Evolutionary conservation across 2,329 filamentous ascomycete species (phyloP), one percentile per base, ranked within the genome.

Genomic region (Malbranchea cinnamomea): DNA sequence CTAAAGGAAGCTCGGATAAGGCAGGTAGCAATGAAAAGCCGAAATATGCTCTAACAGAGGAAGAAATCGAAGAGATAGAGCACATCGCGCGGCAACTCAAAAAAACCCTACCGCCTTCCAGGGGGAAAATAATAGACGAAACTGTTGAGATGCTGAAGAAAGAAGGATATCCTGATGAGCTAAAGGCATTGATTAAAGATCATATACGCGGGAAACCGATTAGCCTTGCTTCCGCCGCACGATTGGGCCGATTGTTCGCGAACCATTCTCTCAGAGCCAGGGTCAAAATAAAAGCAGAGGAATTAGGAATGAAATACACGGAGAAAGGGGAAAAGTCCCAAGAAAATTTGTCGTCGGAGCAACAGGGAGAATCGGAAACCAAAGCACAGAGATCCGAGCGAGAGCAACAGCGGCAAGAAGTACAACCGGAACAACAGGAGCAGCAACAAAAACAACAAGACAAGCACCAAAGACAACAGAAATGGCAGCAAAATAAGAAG

Each of bases 121-220:
- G 81, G 53, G 62, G 62, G 22, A 54, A 69, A 29, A 57, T 65
- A 13, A 52, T 84, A 35, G 63, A 72, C 35, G 62, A 68, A 27
- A 62, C 74, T 6, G 55, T 79, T n/a, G 57, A 67, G 37, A 59
- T 66, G 16, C 65, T 87, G 37, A 71, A 74, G 55, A 63, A 65
- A 36, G 64, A 74, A 23, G 83, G 83, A 6, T 69, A 83, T 10
- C 80, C 82, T 1, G 44, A 57, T 13, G 80, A 83, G 47, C 56
- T 83, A 11, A 66, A 68, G 32, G 66, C 76, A 39, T 65, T 78
- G 30, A 56, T 60, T 45, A 57, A 49, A 50, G 64, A 60, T 15
- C n/a, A n/a, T n/a, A n/a, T n/a, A n/a, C 37, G 41, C 18, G 59
- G 60, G 18, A 54, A 61, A 39, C 51, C 53, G 32, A 46, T 67